phyloP scores from a whole-genome alignment of 345 rosid species.

The Melaleuca quinquenervia region DNA sequence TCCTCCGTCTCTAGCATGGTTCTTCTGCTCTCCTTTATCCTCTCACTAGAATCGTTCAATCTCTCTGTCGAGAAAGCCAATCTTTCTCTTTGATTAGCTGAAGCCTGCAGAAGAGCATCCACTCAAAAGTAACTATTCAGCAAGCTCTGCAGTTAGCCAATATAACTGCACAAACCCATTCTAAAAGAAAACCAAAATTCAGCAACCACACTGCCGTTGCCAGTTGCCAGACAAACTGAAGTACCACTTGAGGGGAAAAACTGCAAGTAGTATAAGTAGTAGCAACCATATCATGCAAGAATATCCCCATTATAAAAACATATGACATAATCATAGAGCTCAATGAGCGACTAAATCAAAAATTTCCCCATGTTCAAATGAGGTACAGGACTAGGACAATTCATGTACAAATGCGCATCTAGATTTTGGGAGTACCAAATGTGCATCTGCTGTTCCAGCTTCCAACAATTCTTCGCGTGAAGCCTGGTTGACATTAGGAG shows the following conservation, averaged over 20 bases:
- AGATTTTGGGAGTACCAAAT: constrained; percentile 23
- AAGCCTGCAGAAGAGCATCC: constrained; percentile 25
- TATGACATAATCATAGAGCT: background rate
- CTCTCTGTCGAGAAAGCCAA: constrained; percentile 73
- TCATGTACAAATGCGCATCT: background rate
- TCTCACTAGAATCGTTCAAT: constrained; percentile 57
- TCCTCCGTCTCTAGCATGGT: constrained; percentile 84
- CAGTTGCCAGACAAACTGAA: background rate
- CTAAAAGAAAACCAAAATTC: background rate
- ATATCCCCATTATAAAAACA: background rate
- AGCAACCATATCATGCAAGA: background rate
- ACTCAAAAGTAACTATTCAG: background rate
- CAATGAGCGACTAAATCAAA: background rate
- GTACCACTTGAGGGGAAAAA: background rate
- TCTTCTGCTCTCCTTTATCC: constrained; percentile 86
- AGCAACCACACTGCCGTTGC: background rate
- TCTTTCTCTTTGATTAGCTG: constrained; percentile 74
- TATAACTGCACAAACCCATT: background rate
- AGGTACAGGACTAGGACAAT: background rate
- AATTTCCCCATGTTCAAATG: background rate
- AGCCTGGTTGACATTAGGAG: constrained; percentile 36
- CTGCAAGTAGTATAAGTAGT: background rate
- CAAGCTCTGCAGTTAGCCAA: background rate
- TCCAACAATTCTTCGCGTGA: constrained; percentile 60
- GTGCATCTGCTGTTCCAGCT: constrained; percentile 42